Conservation (phyloP, 1,284 basidiomycete species). For the Leccinum pallidistipes region DNA sequence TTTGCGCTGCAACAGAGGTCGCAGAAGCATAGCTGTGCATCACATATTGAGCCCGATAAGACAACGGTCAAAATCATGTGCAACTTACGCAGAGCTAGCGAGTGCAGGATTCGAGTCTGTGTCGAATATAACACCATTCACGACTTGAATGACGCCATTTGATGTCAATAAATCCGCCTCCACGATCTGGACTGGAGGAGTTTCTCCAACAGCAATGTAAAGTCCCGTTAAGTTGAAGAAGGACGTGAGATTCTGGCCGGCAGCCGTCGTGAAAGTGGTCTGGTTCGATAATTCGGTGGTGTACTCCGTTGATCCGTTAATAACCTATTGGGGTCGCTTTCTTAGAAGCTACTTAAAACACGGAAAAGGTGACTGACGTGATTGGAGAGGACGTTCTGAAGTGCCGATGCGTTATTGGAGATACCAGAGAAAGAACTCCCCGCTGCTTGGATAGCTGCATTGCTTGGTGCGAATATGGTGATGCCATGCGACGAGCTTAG, state of each 20-base stretch:
- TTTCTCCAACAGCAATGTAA: slow-evolving; percentile 55
- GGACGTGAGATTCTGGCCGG: slow-evolving; percentile 58
- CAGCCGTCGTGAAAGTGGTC: slow-evolving; percentile 52
- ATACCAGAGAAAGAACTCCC: slow-evolving; percentile 37
- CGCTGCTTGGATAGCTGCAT: slow-evolving; percentile 47
- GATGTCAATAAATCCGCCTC: slow-evolving; percentile 61
- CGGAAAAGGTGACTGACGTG: slow-evolving; percentile 46
- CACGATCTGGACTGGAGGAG: slow-evolving; percentile 56
- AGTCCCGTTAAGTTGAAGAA: slow-evolving; percentile 58
- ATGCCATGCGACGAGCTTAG: slow-evolving; percentile 51
- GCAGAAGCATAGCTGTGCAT: slow-evolving; percentile 28
- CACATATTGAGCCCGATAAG: slow-evolving; percentile 1
- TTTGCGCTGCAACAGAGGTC: slow-evolving; percentile 32
- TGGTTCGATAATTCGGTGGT: slow-evolving; percentile 46
- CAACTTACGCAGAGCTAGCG: slow-evolving; percentile 57
- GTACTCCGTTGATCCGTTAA: slow-evolving; percentile 72
- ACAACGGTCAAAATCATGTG: background rate
- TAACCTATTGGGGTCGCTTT: slow-evolving; percentile 41
- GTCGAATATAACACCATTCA: slow-evolving; percentile 64
- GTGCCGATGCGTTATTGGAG: slow-evolving; percentile 46
- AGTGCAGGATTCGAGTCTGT: slow-evolving; percentile 46
- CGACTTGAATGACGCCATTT: slow-evolving; percentile 76
- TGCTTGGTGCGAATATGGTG: slow-evolving; percentile 70
- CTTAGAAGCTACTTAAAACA: background rate
- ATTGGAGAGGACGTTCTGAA: slow-evolving; percentile 54